Percentiles rank a stretch among this genome's conserved stretches.
These are phyloP conservation scores for Lonicera japonica DNA, from an alignment of 129 eudicot species.

Conservation along the genomic window DNA sequence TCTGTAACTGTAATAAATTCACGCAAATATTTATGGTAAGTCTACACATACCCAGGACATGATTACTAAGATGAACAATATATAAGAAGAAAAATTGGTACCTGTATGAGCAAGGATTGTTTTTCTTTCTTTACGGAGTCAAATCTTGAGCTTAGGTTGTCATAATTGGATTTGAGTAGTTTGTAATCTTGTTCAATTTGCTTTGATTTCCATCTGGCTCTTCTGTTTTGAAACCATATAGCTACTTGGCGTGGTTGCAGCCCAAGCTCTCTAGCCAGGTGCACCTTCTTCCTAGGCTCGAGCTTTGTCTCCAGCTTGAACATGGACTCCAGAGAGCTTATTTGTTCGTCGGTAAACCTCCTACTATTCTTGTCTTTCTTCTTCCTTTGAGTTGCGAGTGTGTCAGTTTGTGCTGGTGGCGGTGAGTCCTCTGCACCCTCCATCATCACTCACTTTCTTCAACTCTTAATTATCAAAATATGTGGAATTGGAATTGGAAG, in stretches of 20 bases:
- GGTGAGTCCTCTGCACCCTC: constrained; percentile 20
- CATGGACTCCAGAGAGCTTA: constrained; percentile 48
- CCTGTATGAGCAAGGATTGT: constrained; percentile 46
- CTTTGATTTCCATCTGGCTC: constrained; percentile 81
- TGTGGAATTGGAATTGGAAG: constrained; percentile 1
- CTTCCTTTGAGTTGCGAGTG: constrained; percentile 1
- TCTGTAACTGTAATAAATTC: constrained; percentile 28
- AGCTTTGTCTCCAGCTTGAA: constrained; percentile 60
- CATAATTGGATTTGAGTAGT: constrained; percentile 46
- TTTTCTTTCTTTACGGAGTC: constrained; percentile 51
- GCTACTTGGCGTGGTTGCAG: constrained; percentile 70
- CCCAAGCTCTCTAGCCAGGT: constrained; percentile 59
- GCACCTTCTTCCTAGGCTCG: constrained; percentile 64
- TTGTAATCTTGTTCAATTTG: constrained; percentile 53
- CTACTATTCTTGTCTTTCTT: constrained; percentile 32
- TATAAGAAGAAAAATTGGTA: constrained; percentile 1
- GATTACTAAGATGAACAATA: background rate
- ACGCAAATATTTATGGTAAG: background rate
- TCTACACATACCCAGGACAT: background rate
- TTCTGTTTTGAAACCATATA: constrained; percentile 73
- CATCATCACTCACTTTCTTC: constrained; percentile 9
- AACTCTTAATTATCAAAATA: background rate
- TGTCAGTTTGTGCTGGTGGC: constrained; percentile 3
- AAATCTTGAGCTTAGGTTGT: constrained; percentile 24
- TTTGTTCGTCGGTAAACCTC: constrained; percentile 61